These are phyloP conservation scores for Corynespora cassiicola DNA, from an alignment of 2,329 filamentous ascomycete genomes.

Conservation along the genomic window DNA sequence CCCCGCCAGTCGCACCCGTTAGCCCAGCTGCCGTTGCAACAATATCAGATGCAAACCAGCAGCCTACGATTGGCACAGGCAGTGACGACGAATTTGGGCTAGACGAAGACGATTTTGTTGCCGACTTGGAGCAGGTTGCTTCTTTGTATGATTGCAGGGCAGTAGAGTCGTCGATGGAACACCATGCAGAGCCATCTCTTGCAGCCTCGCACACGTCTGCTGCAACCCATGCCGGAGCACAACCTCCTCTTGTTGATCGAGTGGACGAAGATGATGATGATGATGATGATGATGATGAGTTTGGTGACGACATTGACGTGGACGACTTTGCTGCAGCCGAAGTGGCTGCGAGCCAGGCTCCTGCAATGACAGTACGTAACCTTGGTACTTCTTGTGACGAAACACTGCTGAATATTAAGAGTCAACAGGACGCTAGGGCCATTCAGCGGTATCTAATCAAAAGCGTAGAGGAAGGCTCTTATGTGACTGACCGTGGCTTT, in stretches of 20 bases:
- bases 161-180: slow-evolving; percentile 18
- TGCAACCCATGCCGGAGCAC: slow-evolving; percentile 7
- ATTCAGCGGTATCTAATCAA: slow-evolving; percentile 89
- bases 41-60: slow-evolving; percentile 4
- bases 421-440: slow-evolving; percentile 71
- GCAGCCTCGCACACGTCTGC: slow-evolving; percentile 1
- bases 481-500: slow-evolving; percentile 67
- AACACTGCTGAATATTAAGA: slow-evolving; percentile 69
- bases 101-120: slow-evolving; percentile 59
- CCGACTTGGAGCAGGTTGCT: slow-evolving; percentile 64
- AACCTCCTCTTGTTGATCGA: slow-evolving; percentile 30
- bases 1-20: slow-evolving; percentile 14
- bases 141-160: slow-evolving; percentile 60
- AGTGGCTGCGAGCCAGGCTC: slow-evolving; percentile 73
- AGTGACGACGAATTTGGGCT: slow-evolving; percentile 54
- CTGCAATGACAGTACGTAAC: slow-evolving; percentile 61
- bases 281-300: slow-evolving; percentile 72
- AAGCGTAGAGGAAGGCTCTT: slow-evolving; percentile 73
- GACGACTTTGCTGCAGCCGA: slow-evolving; percentile 72
- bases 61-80: slow-evolving; percentile 10
- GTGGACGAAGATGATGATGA: slow-evolving; percentile 62
- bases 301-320: slow-evolving; percentile 75
- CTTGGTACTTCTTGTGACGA: slow-evolving; percentile 22
- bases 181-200: slow-evolving; percentile 11
- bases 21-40: slow-evolving; percentile 2